Evolutionary conservation across 148 eudicot species (phyloP).

Genomic region (Fallopia convolvulus): DNA sequence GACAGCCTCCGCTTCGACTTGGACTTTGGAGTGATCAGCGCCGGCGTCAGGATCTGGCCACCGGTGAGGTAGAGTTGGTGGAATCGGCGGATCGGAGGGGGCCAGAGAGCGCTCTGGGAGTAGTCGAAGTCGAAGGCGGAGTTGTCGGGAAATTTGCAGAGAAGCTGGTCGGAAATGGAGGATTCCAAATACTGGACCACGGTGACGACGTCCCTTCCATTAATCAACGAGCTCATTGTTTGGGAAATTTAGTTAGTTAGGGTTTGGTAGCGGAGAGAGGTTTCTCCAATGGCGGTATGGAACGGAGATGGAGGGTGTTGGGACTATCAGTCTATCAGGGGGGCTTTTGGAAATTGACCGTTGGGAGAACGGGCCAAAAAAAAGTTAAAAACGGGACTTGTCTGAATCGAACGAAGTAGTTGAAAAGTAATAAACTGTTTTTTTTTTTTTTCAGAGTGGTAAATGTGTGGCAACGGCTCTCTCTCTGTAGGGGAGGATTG

Average conservation of each 20-base stretch:
- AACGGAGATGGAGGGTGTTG: neutral
- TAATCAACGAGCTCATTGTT: neutral
- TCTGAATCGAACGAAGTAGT: neutral
- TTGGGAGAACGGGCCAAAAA: constrained; percentile 6
- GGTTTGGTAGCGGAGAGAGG: neutral
- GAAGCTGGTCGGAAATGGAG: constrained; percentile 40
- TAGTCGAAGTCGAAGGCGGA: constrained; percentile 72
- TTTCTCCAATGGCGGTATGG: neutral
- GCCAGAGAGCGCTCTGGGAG: constrained; percentile 81
- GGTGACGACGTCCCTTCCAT: constrained; percentile 25
- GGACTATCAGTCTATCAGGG: neutral
- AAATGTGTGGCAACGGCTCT: neutral
- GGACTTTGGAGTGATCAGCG: constrained; percentile 2
- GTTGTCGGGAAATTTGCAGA: constrained; percentile 57
- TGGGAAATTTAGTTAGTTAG: neutral
- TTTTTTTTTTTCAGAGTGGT: neutral
- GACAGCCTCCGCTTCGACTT: constrained; percentile 24
- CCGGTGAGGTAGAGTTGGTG: constrained; percentile 15
- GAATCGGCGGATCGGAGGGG: constrained; percentile 49
- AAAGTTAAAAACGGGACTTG: neutral
- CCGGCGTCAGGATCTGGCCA: neutral
- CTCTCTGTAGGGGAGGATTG: neutral
- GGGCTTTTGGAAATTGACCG: neutral
- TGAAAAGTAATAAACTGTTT: neutral
- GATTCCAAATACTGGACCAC: constrained; percentile 47